A percentile compares a stretch with the other conserved stretches of the same genome.
phyloP scores from a whole-genome alignment of 225 moss, liverwort and hornwort genomes.

The Physcomitrium patens region DNA sequence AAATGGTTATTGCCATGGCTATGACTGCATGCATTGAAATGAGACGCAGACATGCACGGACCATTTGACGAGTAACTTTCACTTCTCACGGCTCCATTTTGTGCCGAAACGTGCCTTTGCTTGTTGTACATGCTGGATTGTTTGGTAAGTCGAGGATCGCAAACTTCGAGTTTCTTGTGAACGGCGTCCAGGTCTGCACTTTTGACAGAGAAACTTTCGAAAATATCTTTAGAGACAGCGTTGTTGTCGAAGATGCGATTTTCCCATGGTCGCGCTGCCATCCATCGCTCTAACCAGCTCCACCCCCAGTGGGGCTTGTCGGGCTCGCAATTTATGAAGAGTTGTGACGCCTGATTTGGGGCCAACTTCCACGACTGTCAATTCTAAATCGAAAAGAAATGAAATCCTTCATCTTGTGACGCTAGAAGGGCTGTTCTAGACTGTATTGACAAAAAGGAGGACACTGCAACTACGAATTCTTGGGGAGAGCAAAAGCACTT shows the following conservation, averaged over 20 bases:
- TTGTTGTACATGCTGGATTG: conserved; percentile 52
- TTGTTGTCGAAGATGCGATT: conserved; percentile 79
- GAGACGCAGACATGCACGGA: conserved; percentile 37
- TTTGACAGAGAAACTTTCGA: conserved; percentile 65
- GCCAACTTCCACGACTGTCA: conserved; percentile 63
- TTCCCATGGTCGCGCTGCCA: conserved; percentile 99
- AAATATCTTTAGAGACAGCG: conserved; percentile 57
- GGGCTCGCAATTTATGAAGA: conserved; percentile 94
- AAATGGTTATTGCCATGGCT: conserved; percentile 37
- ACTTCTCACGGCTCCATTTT: conserved; percentile 30
- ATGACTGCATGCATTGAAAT: conserved; percentile 17
- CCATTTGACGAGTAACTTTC: conserved; percentile 42
- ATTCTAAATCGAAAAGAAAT: background rate
- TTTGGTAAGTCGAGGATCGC: conserved; percentile 60
- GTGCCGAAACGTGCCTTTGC: conserved; percentile 42
- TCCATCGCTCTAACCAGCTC: conserved; percentile 99
- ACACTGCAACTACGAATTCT: background rate
- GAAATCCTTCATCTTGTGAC: background rate
- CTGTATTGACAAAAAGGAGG: background rate
- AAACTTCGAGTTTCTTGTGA: conserved; percentile 64
- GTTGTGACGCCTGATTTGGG: conserved; percentile 79
- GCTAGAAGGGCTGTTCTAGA: background rate
- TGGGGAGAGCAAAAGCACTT: background rate
- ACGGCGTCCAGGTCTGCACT: conserved; percentile 62
- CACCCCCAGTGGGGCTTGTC: conserved; percentile 99